Evolutionary conservation across 805 yeast species (phyloP).

Genomic region (Candida saitoana): DNA sequence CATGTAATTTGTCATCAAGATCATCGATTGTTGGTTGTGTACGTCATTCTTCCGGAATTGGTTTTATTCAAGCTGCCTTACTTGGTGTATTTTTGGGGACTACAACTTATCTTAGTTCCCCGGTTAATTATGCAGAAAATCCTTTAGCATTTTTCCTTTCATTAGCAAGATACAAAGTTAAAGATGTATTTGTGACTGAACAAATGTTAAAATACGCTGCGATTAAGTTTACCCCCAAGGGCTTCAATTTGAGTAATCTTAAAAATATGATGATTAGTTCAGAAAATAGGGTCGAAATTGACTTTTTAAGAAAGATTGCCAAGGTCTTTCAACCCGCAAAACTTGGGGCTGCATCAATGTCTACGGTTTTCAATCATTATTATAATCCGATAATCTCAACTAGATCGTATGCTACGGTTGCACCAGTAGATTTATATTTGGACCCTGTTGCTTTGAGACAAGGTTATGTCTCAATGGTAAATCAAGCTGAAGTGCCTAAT

Average conservation of each 20-base stretch:
- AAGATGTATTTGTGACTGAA: constrained; percentile 79
- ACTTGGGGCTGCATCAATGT: constrained; percentile 64
- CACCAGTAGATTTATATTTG: constrained; percentile 80
- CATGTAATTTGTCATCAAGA: constrained; percentile 73
- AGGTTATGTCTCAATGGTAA: constrained; percentile 77
- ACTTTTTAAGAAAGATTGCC: constrained; percentile 53
- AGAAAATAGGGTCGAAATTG: constrained; percentile 67
- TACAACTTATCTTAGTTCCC: constrained; percentile 75
- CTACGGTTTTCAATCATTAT: constrained; percentile 71
- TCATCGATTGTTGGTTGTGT: constrained; percentile 82
- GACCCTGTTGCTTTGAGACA: constrained; percentile 89
- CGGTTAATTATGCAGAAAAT: constrained; percentile 69
- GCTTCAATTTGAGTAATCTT: constrained; percentile 56
- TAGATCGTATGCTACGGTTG: constrained; percentile 82
- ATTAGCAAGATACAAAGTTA: constrained; percentile 71
- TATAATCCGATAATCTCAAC: constrained; percentile 82
- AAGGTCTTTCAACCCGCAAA: constrained; percentile 60
- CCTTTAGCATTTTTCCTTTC: constrained; percentile 70
- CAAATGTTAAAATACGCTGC: constrained; percentile 79
- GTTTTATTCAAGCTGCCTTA: constrained; percentile 80
- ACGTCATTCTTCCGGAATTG: constrained; percentile 78
- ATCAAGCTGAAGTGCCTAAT: constrained; percentile 63
- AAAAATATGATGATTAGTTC: constrained; percentile 83
- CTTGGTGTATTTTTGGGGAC: constrained; percentile 86
- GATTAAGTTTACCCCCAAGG: constrained; percentile 54